These are phyloP conservation scores for Paraconiothyrium sp. DNA, from an alignment of 2,329 filamentous ascomycete genomes.

Conservation along the genomic window DNA sequence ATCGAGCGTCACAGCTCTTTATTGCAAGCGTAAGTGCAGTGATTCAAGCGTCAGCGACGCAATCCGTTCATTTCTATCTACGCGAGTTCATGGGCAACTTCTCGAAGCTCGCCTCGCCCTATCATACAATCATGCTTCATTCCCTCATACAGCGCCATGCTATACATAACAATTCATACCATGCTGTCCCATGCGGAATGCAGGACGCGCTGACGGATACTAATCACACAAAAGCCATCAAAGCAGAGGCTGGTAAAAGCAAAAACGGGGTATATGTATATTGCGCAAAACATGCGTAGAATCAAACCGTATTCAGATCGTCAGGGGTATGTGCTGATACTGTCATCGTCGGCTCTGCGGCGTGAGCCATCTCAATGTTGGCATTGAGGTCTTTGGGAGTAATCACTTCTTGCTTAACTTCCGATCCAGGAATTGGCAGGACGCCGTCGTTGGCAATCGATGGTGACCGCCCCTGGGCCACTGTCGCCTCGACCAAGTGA, in stretches of 20 bases:
- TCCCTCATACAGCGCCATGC: slow-evolving; percentile 9
- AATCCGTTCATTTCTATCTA: not conserved
- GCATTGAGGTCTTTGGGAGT: not conserved
- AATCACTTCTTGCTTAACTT: slow-evolving; percentile 3
- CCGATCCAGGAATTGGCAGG: not conserved
- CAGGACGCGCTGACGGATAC: not conserved
- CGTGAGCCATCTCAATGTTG: not conserved
- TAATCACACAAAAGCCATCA: not conserved
- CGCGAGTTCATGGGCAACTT: not conserved
- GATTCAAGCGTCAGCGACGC: not conserved
- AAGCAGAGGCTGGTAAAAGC: too few relatives aligned
- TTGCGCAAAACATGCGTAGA: not conserved
- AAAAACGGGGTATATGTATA: slow-evolving; percentile 1
- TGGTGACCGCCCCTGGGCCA: not conserved
- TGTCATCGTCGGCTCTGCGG: not conserved
- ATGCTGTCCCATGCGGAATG: slow-evolving; percentile 1
- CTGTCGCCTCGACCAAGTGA: not conserved
- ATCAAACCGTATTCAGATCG: not conserved
- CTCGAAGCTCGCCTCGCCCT: not conserved
- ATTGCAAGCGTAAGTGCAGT: not conserved
- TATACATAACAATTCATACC: slow-evolving; percentile 6
- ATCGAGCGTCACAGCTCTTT: not conserved
- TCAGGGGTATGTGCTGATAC: slow-evolving; percentile 1
- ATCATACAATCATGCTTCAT: slow-evolving; percentile 14
- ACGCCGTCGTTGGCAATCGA: not conserved